phyloP scores from a whole-genome alignment of 345 rosid genomes.

The Capsella bursapastoris region DNA sequence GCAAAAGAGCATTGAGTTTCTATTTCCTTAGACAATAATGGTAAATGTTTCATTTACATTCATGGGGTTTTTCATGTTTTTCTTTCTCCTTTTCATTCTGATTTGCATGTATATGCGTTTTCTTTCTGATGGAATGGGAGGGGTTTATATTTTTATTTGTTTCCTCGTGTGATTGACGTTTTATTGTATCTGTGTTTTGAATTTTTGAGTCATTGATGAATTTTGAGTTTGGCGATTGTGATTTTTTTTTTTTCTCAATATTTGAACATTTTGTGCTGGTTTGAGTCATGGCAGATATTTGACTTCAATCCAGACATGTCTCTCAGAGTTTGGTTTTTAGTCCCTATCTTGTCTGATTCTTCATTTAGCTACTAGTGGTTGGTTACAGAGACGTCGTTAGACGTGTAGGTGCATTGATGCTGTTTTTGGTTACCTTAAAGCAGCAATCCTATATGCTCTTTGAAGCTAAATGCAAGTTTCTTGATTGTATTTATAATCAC shows the following conservation, averaged over 20 bases:
- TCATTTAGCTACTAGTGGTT: conserved; percentile 4
- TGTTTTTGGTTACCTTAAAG: conserved; percentile 13
- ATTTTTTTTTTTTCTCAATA: not conserved
- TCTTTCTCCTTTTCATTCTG: not conserved
- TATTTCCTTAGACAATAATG: conserved; percentile 38
- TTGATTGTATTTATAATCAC: conserved; percentile 16
- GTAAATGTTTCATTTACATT: conserved; percentile 23
- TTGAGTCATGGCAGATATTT: conserved; percentile 19
- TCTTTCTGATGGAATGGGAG: not conserved
- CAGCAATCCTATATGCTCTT: conserved; percentile 1
- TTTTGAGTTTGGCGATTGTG: conserved; percentile 19
- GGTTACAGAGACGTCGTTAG: not conserved
- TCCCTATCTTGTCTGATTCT: conserved; percentile 27
- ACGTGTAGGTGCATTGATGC: conserved; percentile 2
- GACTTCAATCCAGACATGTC: conserved; percentile 27
- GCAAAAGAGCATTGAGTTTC: conserved; percentile 28
- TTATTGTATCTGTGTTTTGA: conserved; percentile 16
- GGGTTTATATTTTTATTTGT: conserved; percentile 17
- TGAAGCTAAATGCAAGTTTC: conserved; percentile 11
- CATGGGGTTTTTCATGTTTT: conserved; percentile 22
- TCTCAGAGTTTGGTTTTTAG: conserved; percentile 16
- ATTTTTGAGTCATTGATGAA: not conserved
- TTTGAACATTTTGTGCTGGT: conserved; percentile 23
- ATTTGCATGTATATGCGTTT: conserved; percentile 15
- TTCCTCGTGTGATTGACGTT: conserved; percentile 6